phyloP scores from a whole-genome alignment of 2,329 filamentous ascomycete species.

The Cordyceps cateniannulata region DNA sequence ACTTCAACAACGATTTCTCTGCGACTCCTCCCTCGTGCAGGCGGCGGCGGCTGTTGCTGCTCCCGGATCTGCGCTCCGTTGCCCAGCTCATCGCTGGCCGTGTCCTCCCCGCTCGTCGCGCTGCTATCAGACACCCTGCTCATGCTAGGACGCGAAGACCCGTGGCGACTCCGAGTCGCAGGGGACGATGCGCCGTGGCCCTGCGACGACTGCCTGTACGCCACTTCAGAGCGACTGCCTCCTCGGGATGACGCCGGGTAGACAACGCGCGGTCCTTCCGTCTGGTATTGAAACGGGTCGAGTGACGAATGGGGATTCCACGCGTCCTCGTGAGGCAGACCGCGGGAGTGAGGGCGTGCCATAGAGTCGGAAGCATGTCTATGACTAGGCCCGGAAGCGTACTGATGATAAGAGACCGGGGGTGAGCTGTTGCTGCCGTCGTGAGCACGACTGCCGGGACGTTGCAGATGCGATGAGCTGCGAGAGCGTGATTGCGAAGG shows the following conservation, averaged over 20 bases:
- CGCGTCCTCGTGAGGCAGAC: slow-evolving; percentile 27
- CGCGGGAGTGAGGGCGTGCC: slow-evolving; percentile 27
- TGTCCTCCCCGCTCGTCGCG: slow-evolving; percentile 27
- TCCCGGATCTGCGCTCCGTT: slow-evolving; percentile 27
- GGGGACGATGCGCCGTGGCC: slow-evolving; percentile 21
- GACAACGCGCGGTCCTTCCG: slow-evolving; percentile 34
- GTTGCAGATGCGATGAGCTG: slow-evolving; percentile 34
- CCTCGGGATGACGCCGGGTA: slow-evolving; percentile 30
- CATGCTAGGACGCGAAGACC: slow-evolving; percentile 23
- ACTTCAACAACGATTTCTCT: slow-evolving; percentile 35
- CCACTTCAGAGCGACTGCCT: slow-evolving; percentile 28
- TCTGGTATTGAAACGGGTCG: slow-evolving; percentile 50
- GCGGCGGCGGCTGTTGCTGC: slow-evolving; percentile 3
- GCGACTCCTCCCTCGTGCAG: slow-evolving; percentile 21
- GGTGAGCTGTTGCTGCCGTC: slow-evolving; percentile 30
- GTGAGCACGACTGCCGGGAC: slow-evolving; percentile 25
- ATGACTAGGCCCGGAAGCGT: slow-evolving; percentile 27
- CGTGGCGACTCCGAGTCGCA: slow-evolving; percentile 25
- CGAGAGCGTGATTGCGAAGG: slow-evolving; percentile 37
- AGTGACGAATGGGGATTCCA: slow-evolving; percentile 19
- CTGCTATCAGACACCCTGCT: slow-evolving; percentile 27
- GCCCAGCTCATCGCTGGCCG: slow-evolving; percentile 31
- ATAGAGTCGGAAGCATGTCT: slow-evolving; percentile 41
- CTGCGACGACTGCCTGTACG: slow-evolving; percentile 19
- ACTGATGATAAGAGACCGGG: slow-evolving; percentile 41